Conservation (phyloP, 2,329 filamentous ascomycete species). For the Aspergillus piperis region DNA sequence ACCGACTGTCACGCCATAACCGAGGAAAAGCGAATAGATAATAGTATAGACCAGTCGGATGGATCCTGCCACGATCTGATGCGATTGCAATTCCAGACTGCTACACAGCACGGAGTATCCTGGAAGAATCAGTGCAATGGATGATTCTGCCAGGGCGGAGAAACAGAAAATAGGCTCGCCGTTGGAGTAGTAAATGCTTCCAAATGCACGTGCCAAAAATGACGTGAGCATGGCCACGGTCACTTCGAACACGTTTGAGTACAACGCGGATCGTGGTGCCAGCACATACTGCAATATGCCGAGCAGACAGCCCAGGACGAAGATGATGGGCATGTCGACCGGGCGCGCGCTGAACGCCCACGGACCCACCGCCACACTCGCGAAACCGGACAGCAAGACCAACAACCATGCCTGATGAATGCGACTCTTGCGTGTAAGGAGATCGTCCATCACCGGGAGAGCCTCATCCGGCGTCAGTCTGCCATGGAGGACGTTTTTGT, state of each 20-base stretch:
- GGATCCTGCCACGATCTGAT: slow-evolving; percentile 68
- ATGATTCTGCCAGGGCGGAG: slow-evolving; percentile 69
- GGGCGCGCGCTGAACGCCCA: slow-evolving; percentile 75
- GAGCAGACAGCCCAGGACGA: slow-evolving; percentile 70
- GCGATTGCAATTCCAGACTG: slow-evolving; percentile 68
- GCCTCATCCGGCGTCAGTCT: slow-evolving; percentile 45
- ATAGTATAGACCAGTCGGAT: slow-evolving; percentile 75
- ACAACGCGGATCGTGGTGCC: slow-evolving; percentile 69
- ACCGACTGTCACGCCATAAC: slow-evolving; percentile 71
- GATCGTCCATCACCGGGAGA: slow-evolving; percentile 45
- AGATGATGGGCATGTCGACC: slow-evolving; percentile 76
- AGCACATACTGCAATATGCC: slow-evolving; percentile 73
- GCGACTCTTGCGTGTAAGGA: slow-evolving; percentile 56
- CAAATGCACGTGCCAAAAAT: slow-evolving; percentile 66
- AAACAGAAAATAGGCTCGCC: slow-evolving; percentile 62
- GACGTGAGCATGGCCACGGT: slow-evolving; percentile 64
- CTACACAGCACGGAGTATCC: slow-evolving; percentile 65
- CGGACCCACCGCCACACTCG: slow-evolving; percentile 71
- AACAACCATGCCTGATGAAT: slow-evolving; percentile 56
- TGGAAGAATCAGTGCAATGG: slow-evolving; percentile 72
- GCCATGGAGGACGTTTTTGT: slow-evolving; percentile 49
- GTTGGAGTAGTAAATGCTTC: slow-evolving; percentile 56
- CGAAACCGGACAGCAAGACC: slow-evolving; percentile 71
- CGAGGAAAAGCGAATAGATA: slow-evolving; percentile 71
- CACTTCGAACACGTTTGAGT: slow-evolving; percentile 64